A percentile compares a stretch with the other conserved stretches of the same genome.
Evolutionary conservation across 2,329 filamentous ascomycete species (phyloP).

Genomic region (Paramyrothecium roridum): DNA sequence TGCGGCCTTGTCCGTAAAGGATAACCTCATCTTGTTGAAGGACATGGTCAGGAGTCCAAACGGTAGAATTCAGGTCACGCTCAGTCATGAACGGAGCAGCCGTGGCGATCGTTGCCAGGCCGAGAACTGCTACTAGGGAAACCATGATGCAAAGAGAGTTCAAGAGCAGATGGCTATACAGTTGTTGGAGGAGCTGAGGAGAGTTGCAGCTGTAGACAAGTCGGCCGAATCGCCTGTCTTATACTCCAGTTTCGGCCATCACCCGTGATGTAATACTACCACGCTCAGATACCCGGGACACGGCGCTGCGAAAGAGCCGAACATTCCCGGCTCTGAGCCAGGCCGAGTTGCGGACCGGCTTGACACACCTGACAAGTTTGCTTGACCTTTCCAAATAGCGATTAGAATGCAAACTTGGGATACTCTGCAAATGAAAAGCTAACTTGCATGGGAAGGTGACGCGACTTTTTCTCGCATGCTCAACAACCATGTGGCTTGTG

Average conservation of each 20-base stretch:
- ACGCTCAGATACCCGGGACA: not conserved
- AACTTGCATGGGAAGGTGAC: not conserved
- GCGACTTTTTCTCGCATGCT: not conserved
- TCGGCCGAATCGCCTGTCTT: not conserved
- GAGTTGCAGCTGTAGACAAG: not conserved
- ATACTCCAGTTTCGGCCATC: not conserved
- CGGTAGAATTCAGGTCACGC: not conserved
- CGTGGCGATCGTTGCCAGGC: not conserved
- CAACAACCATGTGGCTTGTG: not conserved
- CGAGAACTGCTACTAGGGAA: not conserved
- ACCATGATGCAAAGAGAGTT: not conserved
- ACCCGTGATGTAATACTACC: not conserved
- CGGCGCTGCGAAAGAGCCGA: too few relatives aligned
- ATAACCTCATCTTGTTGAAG: not conserved
- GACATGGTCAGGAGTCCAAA: not conserved
- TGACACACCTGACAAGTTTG: not conserved
- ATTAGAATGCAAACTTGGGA: not conserved
- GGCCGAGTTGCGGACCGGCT: not conserved
- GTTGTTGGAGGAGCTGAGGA: not conserved
- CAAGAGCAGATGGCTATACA: not conserved
- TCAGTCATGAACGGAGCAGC: not conserved
- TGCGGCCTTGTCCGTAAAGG: not conserved
- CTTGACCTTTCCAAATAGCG: not conserved
- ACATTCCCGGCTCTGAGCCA: not conserved
- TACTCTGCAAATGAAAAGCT: not conserved